A percentile compares a stretch with the other conserved stretches of the same genome.
Evolutionary conservation across 495 filamentous ascomycete genomes (phyloP).

Genomic region (Xylaria sp.): DNA sequence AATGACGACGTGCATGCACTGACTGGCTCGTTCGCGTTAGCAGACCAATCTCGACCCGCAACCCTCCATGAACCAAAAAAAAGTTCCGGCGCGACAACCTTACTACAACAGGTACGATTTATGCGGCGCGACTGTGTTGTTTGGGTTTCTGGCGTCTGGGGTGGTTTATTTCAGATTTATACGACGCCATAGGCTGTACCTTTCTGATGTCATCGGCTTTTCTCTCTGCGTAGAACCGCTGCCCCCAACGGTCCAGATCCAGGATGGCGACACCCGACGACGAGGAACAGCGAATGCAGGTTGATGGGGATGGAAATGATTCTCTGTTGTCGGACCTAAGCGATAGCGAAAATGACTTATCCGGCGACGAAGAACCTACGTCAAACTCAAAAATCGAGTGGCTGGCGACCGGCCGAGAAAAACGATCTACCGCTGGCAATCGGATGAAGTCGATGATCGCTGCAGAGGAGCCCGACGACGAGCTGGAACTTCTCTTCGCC

Average conservation of each 20-base stretch:
- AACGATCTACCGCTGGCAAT: constrained; percentile 85
- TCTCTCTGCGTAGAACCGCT: background rate
- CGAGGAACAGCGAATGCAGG: constrained; percentile 21
- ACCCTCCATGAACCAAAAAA: constrained; percentile 13
- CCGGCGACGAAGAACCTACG: constrained; percentile 30
- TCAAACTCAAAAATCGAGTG: constrained; percentile 63
- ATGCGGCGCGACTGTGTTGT: constrained; percentile 3
- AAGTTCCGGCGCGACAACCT: constrained; percentile 25
- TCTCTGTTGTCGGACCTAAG: constrained; percentile 25
- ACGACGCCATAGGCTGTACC: background rate
- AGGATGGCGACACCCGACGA: constrained; percentile 24
- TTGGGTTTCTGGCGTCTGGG: background rate
- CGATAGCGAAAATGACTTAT: constrained; percentile 40
- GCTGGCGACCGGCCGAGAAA: constrained; percentile 76
- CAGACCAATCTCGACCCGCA: constrained; percentile 10
- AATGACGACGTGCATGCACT: constrained; percentile 9
- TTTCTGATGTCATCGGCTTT: constrained; percentile 4
- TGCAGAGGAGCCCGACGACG: constrained; percentile 76
- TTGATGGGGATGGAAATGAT: constrained; percentile 28
- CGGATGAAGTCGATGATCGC: constrained; percentile 81
- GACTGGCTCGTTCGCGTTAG: constrained; percentile 1
- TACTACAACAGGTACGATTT: background rate
- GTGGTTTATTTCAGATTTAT: background rate
- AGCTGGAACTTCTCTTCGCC: constrained; percentile 80
- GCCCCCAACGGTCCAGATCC: background rate